A percentile compares a stretch with the other conserved stretches of the same genome.
phyloP scores from a whole-genome alignment of 176 grass and related monocot genomes.

The Aegilops bicornis region DNA sequence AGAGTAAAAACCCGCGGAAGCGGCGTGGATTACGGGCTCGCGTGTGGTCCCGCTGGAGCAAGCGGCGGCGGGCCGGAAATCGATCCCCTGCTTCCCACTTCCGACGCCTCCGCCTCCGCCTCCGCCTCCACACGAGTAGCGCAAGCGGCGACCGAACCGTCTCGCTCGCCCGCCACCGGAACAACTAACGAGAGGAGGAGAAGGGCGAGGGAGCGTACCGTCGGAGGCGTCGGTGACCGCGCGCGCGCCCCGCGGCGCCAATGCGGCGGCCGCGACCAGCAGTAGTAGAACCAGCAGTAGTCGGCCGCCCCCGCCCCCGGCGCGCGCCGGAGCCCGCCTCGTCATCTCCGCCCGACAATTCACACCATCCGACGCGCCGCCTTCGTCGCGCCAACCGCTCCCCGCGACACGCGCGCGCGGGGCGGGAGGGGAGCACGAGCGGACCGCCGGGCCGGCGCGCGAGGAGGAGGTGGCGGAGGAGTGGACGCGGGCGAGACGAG shows the following conservation, averaged over 20 bases:
- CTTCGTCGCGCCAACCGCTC: neutral
- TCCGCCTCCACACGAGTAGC: too few relatives aligned
- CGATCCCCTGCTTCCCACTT: too few relatives aligned
- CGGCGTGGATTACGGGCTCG: too few relatives aligned
- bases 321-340: neutral
- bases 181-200: accelerated
- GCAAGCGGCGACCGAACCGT: too few relatives aligned
- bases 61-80: too few relatives aligned
- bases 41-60: too few relatives aligned
- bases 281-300: neutral
- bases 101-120: too few relatives aligned
- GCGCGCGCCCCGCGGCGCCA: constrained; percentile 31
- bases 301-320: neutral
- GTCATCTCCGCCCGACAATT: neutral
- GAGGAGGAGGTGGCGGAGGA: neutral
- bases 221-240: constrained; percentile 42
- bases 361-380: constrained; percentile 34
- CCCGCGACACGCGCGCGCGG: neutral
- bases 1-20: neutral
- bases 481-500: neutral
- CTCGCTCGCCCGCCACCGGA: too few relatives aligned
- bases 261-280: constrained; percentile 11
- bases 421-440: neutral
- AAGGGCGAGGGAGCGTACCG: constrained; percentile 1
- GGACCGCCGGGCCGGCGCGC: neutral